Evolutionary conservation across 2,329 filamentous ascomycete species (phyloP), one percentile per base, ranked within the genome.

Genomic region (Talaromyces piceae): DNA sequence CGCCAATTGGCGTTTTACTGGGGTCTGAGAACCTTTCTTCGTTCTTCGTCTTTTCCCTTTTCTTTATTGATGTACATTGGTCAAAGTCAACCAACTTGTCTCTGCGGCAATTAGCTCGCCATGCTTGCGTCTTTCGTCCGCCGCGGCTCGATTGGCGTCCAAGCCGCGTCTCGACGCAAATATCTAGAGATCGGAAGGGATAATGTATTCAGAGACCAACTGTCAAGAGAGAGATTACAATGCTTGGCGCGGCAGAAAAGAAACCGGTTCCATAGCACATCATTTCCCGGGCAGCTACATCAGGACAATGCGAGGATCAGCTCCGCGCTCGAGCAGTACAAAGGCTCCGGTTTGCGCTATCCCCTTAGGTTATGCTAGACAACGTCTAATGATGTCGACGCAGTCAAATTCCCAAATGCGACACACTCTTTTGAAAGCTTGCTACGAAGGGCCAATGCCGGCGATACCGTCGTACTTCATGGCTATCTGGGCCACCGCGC

Each of bases 401-500:
- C 54, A 77, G 74, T 79, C 51, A 62, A 67, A 41, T 78, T 78
- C 41, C 73, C 75, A 2, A 48, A 66, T 16, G 69, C 73, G 22
- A 75, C 67, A 18, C 65, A 64, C 67, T 70, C 67, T 43, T 69
- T 73, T 48, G 57, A 62, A 52, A 60, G 61, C 0, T 64, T 73
- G 31, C 54, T 69, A 28, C 55, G 61, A 4, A 50, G 64, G 41
- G 64, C 61, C 8, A 54, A 60, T 13, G 54, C 62, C 3, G 69
- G 65, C 5, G 59, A 73, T 6, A 61, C 69, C 18, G 74, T 86
- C 27, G 73, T 75, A 0, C 66, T 87, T 1, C 77, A 83, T 65
- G 91, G 91, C 18, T 93, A 91, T 59, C 68, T 95, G 0, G 81
- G 82, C 23, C 81, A 81, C 54, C 77, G 82, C 26, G 78, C 81